These are phyloP conservation scores for Ochromonas danica DNA, from an alignment of 108 stramenopile species.

Conservation along the genomic window DNA sequence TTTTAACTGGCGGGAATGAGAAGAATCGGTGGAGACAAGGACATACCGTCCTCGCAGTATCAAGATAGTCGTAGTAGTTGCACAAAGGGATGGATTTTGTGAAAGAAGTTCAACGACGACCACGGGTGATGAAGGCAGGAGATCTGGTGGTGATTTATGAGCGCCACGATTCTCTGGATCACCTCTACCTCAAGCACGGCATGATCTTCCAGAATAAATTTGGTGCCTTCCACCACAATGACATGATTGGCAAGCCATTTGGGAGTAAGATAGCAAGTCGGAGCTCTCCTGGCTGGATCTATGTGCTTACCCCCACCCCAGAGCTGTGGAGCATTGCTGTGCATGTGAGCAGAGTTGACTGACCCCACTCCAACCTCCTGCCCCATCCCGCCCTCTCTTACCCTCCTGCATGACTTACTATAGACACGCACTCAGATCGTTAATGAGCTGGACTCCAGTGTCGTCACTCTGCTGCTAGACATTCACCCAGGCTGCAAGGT, in stretches of 20 bases:
- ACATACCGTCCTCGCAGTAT: no score
- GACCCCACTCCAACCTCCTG: no score
- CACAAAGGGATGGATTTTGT: no score
- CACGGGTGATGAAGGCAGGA: slow-evolving; percentile 35
- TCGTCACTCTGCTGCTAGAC: slow-evolving; percentile 73
- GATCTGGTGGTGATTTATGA: slow-evolving; percentile 53
- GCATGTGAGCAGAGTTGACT: neutral
- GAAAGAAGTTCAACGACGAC: no score
- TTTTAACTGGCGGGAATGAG: no score
- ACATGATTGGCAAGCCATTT: slow-evolving; percentile 51
- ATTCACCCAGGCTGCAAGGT: slow-evolving; percentile 79
- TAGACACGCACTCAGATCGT: slow-evolving; percentile 87
- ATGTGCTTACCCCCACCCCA: slow-evolving; percentile 77
- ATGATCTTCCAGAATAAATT: slow-evolving; percentile 48
- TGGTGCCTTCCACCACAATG: slow-evolving; percentile 52
- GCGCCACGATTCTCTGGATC: slow-evolving; percentile 44
- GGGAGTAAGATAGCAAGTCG: slow-evolving; percentile 46
- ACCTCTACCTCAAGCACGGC: slow-evolving; percentile 36
- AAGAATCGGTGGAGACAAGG: no score
- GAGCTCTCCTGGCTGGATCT: slow-evolving; percentile 63
- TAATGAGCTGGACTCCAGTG: slow-evolving; percentile 76
- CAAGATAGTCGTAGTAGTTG: no score
- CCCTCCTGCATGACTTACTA: neutral
- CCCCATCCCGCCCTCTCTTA: no score
- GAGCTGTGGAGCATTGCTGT: slow-evolving; percentile 78